Evolutionary conservation across 495 filamentous ascomycete species (phyloP).

Genomic region (Entonaema liquescens): DNA sequence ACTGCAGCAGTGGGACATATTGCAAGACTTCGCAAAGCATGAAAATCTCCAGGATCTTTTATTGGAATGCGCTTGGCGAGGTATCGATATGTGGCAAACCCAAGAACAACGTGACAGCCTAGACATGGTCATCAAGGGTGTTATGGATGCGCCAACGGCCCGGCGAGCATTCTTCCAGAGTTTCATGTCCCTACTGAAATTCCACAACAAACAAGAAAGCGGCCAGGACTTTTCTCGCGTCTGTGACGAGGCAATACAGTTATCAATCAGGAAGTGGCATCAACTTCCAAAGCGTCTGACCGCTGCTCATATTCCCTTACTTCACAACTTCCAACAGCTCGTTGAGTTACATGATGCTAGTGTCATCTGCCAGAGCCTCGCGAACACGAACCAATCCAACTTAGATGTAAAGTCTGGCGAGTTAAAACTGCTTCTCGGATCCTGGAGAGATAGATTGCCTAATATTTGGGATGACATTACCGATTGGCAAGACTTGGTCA

Average conservation of each 20-base stretch:
- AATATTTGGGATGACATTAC: slow-evolving; percentile 99
- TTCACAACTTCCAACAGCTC: slow-evolving; percentile 98
- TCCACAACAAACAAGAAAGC: slow-evolving; percentile 86
- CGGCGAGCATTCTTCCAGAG: slow-evolving; percentile 95
- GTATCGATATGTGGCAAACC: slow-evolving; percentile 90
- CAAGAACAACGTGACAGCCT: slow-evolving; percentile 85
- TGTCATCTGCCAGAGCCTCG: slow-evolving; percentile 89
- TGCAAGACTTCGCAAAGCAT: slow-evolving; percentile 97
- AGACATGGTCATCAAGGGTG: slow-evolving; percentile 88
- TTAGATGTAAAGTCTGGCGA: slow-evolving; percentile 94
- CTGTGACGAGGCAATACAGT: slow-evolving; percentile 94
- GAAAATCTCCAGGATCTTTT: slow-evolving; percentile 99
- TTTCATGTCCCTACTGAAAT: slow-evolving; percentile 94
- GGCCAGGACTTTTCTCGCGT: slow-evolving; percentile 83
- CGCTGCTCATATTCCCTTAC: slow-evolving; percentile 91
- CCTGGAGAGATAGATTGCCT: slow-evolving; percentile 94
- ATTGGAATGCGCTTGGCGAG: slow-evolving; percentile 92
- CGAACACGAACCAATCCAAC: slow-evolving; percentile 82
- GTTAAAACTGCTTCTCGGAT: slow-evolving; percentile 90
- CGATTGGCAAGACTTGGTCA: slow-evolving; percentile 97
- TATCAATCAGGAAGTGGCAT: slow-evolving; percentile 98
- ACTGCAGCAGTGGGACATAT: slow-evolving; percentile 97
- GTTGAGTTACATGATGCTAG: slow-evolving; percentile 98
- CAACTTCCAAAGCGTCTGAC: slow-evolving; percentile 92
- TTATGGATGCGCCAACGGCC: slow-evolving; percentile 96